Evolutionary conservation across 179 eudicot genomes (phyloP), one percentile per base, ranked within the genome.

Genomic region (Pouteria campechiana): DNA sequence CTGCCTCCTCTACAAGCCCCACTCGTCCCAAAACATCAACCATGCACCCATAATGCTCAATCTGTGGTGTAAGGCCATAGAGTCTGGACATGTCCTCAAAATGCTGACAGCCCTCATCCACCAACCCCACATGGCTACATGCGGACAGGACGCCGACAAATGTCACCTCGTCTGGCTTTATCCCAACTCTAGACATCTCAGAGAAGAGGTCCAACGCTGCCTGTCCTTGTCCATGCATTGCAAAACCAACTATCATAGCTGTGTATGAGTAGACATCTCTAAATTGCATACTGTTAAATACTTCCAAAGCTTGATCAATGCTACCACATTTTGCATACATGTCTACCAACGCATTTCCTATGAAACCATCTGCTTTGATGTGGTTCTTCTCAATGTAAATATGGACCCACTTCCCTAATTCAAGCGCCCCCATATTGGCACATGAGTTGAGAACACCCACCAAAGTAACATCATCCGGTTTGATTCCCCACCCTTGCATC

Each of bases 1-100:
- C 40, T 6, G 70, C 70, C 32, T 64, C 65, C 13, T 17, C 18
- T 13, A 64, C 19, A 24, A 58, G 47, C 6, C 64, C 70, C 8
- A 52, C 65, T 23, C 70, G 61, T 13, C 70, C 65, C 32, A 65
- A 36, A 25, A 65, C 44, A 32, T 65, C 70, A 7, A 65, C 70
- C 65, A 58, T 53, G 39, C 65, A 57, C 3, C 64, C 58, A 37
- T 58, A 64, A 25, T 64, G 70, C 39, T 58, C 61, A 16, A 30
- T 32, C 38, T 53, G 60, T 2, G 61, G 65, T 36, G 47, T 30
- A 18, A 65, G 32, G 18, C 54, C 22, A 25, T 47, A 25, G 1
- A 41, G 39, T 17, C 17, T 42, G 1, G 17, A 19, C 70, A 65
- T 65, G 9, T 58, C 46, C 0, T 10, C 19, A 57, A 65, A 65